Evolutionary conservation across 2,329 filamentous ascomycete species (phyloP).

Genomic region (Myriosclerotinia duriaeana): DNA sequence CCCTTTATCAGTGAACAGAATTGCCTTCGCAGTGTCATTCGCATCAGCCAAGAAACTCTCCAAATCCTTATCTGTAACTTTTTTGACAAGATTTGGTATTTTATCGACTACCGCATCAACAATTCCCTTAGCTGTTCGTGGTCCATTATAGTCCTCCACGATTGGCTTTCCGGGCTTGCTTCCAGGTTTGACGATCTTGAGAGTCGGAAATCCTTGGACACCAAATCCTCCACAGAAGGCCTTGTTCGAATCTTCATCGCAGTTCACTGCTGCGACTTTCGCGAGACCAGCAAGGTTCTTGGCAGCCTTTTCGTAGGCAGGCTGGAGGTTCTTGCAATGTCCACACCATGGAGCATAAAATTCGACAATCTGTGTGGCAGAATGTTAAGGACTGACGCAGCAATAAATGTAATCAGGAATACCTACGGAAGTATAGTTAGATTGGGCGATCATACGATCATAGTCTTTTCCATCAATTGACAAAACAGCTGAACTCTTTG

Average conservation of each 20-base stretch:
- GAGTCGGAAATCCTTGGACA: slow-evolving; percentile 88
- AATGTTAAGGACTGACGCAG: slow-evolving; percentile 14
- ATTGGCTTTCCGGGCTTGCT: slow-evolving; percentile 77
- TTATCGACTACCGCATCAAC: slow-evolving; percentile 80
- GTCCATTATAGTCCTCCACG: slow-evolving; percentile 88
- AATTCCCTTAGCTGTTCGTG: slow-evolving; percentile 80
- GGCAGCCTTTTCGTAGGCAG: slow-evolving; percentile 91
- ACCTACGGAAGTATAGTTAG: slow-evolving; percentile 86
- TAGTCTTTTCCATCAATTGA: slow-evolving; percentile 79
- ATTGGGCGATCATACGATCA: slow-evolving; percentile 77
- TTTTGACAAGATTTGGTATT: slow-evolving; percentile 89
- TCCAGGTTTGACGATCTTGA: slow-evolving; percentile 87
- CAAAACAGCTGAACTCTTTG: slow-evolving; percentile 82
- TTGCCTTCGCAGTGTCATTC: slow-evolving; percentile 73
- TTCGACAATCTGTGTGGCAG: slow-evolving; percentile 58
- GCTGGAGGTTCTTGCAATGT: slow-evolving; percentile 94
- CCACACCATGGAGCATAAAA: slow-evolving; percentile 99
- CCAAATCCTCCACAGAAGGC: slow-evolving; percentile 80
- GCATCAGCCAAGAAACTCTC: slow-evolving; percentile 69
- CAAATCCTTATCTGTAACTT: slow-evolving; percentile 75
- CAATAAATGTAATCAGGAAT: slow-evolving; percentile 10
- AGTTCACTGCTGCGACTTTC: slow-evolving; percentile 92
- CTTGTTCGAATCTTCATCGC: slow-evolving; percentile 93
- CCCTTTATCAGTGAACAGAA: slow-evolving; percentile 93
- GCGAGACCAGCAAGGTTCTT: slow-evolving; percentile 86